Evolutionary conservation across 331 rosid genomes (phyloP).

Genomic region (Erythrophleum ivorense): DNA sequence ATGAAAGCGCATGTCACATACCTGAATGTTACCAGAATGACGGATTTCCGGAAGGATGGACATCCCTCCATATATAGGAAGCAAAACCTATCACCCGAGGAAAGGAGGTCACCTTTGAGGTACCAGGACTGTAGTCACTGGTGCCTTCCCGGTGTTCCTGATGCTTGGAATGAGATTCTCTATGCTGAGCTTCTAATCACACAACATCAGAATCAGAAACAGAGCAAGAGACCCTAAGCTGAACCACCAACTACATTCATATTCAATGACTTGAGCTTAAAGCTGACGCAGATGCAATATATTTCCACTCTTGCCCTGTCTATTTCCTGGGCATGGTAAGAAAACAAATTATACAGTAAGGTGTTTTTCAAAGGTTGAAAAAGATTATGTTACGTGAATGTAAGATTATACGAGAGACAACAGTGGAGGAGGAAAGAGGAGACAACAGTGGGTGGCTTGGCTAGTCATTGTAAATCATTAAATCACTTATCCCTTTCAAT

Average conservation of each 20-base stretch:
- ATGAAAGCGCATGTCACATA: slow-evolving; percentile 84
- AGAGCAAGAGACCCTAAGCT: slow-evolving; percentile 64
- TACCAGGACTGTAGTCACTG: slow-evolving; percentile 98
- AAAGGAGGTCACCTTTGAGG: slow-evolving; percentile 62
- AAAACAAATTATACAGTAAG: slow-evolving; percentile 29
- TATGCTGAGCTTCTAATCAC: slow-evolving; percentile 69
- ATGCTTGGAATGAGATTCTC: slow-evolving; percentile 87
- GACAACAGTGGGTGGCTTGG: background rate
- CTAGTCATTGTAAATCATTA: slow-evolving; percentile 41
- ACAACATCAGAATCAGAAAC: slow-evolving; percentile 52
- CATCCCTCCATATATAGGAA: slow-evolving; percentile 92
- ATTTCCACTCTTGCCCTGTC: slow-evolving; percentile 39
- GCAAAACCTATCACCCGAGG: slow-evolving; percentile 56
- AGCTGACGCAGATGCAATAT: slow-evolving; percentile 24
- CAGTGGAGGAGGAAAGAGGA: slow-evolving; percentile 34
- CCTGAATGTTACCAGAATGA: slow-evolving; percentile 84
- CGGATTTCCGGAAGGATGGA: slow-evolving; percentile 93
- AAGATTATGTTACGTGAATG: slow-evolving; percentile 28
- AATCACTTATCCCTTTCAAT: background rate
- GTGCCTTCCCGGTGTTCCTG: slow-evolving; percentile 99
- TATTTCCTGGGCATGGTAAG: slow-evolving; percentile 25
- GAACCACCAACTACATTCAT: slow-evolving; percentile 33
- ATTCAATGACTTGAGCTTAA: slow-evolving; percentile 20
- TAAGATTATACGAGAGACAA: slow-evolving; percentile 8
- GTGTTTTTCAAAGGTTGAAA: slow-evolving; percentile 4